phyloP scores from a whole-genome alignment of 176 grass and related monocot genomes.

The Hyparrhenia diplandra region DNA sequence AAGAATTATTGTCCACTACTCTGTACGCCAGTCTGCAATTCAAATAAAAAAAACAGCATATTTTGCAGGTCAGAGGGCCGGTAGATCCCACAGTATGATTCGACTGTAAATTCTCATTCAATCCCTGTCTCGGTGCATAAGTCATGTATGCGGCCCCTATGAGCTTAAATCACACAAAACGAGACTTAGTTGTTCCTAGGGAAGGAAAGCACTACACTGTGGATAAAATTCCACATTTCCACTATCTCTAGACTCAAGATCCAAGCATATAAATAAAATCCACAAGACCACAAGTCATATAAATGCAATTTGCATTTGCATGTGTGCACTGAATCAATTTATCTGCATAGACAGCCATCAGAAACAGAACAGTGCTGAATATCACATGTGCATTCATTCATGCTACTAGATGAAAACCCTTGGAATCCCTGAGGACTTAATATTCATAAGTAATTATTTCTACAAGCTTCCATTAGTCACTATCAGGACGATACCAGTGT shows the following conservation, averaged over 20 bases:
- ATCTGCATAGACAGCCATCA: not conserved
- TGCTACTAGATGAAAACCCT: not conserved
- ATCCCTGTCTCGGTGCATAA: not conserved
- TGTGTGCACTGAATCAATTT: not conserved
- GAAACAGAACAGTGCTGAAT: not conserved
- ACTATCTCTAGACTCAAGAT: not conserved
- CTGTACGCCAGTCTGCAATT: not conserved
- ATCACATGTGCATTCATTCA: not conserved
- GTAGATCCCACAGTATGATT: not conserved
- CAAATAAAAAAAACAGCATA: not conserved
- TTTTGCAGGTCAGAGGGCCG: not conserved
- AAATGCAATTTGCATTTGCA: not conserved
- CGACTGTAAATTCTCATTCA: not conserved
- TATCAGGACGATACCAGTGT: not conserved
- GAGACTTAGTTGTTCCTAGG: not conserved
- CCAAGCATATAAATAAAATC: constrained; percentile 9
- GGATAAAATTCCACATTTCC: not conserved
- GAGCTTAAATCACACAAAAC: not conserved
- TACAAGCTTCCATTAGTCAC: not conserved
- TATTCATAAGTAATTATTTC: too few species aligned
- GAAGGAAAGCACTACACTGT: not conserved
- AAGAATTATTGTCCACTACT: not conserved
- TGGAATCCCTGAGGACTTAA: not conserved
- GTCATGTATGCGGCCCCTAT: not conserved
- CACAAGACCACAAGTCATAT: not conserved